A percentile compares a stretch with the other conserved stretches of the same genome.
These are phyloP conservation scores for Auriculariales sp. DNA, from an alignment of 768 basidiomycete genomes.

Conservation along the genomic window DNA sequence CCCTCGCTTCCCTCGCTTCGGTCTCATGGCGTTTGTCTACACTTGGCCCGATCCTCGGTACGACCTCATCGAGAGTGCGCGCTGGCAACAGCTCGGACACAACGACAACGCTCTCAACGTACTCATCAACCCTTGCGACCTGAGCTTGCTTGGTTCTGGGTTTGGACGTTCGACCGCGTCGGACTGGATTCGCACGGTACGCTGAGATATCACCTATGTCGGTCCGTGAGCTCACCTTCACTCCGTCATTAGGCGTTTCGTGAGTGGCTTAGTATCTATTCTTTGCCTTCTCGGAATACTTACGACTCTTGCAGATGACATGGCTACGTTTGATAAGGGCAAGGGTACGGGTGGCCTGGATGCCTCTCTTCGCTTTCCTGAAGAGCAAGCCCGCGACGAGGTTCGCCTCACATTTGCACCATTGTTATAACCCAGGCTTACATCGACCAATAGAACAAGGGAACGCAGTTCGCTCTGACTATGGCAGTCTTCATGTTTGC, in stretches of 20 bases:
- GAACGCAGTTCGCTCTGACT: slow-evolving; percentile 19
- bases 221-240: too few species aligned
- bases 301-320: slow-evolving; percentile 26
- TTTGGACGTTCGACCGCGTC: neutral
- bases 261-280: too few species aligned
- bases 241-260: neutral
- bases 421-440: slow-evolving; percentile 25
- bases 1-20: too few species aligned
- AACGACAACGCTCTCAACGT: neutral
- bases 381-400: slow-evolving; percentile 27
- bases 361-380: slow-evolving; percentile 27
- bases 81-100: neutral
- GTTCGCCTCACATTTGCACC: neutral
- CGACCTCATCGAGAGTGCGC: neutral
- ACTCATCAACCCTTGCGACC: neutral
- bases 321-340: slow-evolving; percentile 29
- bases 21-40: too few species aligned
- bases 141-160: neutral
- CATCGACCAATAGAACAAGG: slow-evolving; percentile 25
- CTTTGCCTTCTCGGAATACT: neutral
- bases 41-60: too few species aligned
- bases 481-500: slow-evolving; percentile 15
- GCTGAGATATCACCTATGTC: neutral
- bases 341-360: slow-evolving; percentile 36
- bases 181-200: neutral